phyloP scores from a whole-genome alignment of 2,329 filamentous ascomycete genomes.

The Didymosphaeria variabile region DNA sequence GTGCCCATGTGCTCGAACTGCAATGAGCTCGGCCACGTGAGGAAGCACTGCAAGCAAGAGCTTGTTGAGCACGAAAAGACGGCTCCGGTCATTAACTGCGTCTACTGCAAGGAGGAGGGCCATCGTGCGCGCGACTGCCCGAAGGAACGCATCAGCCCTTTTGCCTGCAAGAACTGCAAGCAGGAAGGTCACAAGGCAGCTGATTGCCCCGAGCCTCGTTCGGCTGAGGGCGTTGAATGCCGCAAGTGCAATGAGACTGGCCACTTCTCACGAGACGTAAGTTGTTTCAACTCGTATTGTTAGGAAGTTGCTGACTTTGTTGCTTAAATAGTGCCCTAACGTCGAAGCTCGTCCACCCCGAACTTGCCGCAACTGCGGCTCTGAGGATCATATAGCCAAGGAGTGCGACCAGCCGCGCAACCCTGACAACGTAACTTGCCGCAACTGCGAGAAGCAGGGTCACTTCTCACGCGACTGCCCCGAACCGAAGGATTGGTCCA shows the following conservation, averaged over 20 bases:
- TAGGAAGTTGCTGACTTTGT: slow-evolving; percentile 24
- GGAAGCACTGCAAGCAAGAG: slow-evolving; percentile 69
- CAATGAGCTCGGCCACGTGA: slow-evolving; percentile 68
- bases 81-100: slow-evolving; percentile 64
- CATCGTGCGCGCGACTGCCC: slow-evolving; percentile 75
- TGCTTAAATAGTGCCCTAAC: slow-evolving; percentile 38
- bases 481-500: slow-evolving; percentile 62
- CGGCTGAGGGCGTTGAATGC: slow-evolving; percentile 69
- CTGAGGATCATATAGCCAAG: slow-evolving; percentile 48
- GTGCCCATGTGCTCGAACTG: slow-evolving; percentile 72
- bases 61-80: slow-evolving; percentile 57
- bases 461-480: slow-evolving; percentile 67
- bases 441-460: slow-evolving; percentile 72
- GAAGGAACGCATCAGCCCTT: slow-evolving; percentile 65
- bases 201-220: slow-evolving; percentile 56
- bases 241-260: slow-evolving; percentile 68
- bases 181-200: slow-evolving; percentile 49
- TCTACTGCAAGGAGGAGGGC: slow-evolving; percentile 70
- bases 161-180: slow-evolving; percentile 75
- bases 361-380: slow-evolving; percentile 49
- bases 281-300: slow-evolving; percentile 30
- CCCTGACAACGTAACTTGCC: slow-evolving; percentile 55
- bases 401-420: slow-evolving; percentile 50
- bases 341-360: slow-evolving; percentile 34
- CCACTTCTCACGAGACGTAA: slow-evolving; percentile 47